Evolutionary conservation across 2,329 filamentous ascomycete species (phyloP), one percentile per base, ranked within the genome.

Genomic region (Daldinia sp.): DNA sequence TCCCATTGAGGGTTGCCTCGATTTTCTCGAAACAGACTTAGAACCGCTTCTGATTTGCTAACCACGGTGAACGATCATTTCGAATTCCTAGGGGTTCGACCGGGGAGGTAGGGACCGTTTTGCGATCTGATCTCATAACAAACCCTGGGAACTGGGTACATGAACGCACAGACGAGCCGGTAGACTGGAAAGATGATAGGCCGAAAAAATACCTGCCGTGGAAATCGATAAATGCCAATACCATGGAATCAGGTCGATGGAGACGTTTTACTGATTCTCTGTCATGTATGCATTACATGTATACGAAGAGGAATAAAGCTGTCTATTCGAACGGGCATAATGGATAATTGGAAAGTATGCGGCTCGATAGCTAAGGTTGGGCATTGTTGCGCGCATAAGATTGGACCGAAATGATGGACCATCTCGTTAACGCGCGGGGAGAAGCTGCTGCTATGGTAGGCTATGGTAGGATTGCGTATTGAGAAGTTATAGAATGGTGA

Each of bases 21-120:
- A 58, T 66, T 68, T 66, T 57, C 63, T 68, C 56, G 50, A 68
- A 68, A 55, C 57, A 66, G 59, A 65, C 37, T 35, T 50, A 59
- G 59, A 29, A 21, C 47, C 9, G 53, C 32, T 15, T 63, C 59
- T 68, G 62, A 68, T 68, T 68, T 61, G 65, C 35, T 65, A 57
- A 41, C 13, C 15, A 30, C 5, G 29, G 52, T 61, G 54, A 64
- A 58, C 63, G 65, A 66, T 65, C 62, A 67, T 65, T 68, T 68
- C 62, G 53, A 61, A 63, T 52, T 53, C 62, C 34, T 66, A 63
- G 56, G 63, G 66, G 61, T 61, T 64, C 50, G 58, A 56, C 61
- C 15, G 57, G 39, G 61, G 61, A 51, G 13, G 66, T 49, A 64
- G 52, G 61, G 61, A 45, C 61, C 66, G 67, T 41, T 47, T 30